Conservation (phyloP, 2,329 filamentous ascomycete genomes). For the Coniella lustricola region DNA sequence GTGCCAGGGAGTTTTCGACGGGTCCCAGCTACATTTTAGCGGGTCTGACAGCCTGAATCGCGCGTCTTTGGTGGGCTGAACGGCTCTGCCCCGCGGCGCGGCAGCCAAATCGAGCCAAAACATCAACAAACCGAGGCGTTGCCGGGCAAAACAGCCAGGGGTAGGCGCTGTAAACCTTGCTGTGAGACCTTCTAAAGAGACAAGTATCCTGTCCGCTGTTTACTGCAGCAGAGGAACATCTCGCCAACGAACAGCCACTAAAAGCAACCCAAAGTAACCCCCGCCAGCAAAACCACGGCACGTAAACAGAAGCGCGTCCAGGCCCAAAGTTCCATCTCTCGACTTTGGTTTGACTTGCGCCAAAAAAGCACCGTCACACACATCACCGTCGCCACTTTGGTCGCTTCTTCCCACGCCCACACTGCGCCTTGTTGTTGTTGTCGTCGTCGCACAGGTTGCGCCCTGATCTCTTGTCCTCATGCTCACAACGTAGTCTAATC, state of each 20-base stretch:
- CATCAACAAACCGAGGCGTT: constrained; percentile 13
- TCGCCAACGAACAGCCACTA: too few relatives aligned
- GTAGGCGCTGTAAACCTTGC: too few relatives aligned
- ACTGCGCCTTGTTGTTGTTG: too few relatives aligned
- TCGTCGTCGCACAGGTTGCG: neutral
- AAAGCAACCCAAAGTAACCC: neutral
- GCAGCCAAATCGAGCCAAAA: neutral
- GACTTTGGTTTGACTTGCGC: neutral
- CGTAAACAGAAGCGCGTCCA: neutral
- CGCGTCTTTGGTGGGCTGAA: neutral
- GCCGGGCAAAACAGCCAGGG: neutral
- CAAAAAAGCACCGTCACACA: neutral
- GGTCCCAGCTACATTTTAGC: neutral
- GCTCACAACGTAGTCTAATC: neutral
- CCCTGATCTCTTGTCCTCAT: neutral
- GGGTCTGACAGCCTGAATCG: neutral
- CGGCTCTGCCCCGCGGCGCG: neutral
- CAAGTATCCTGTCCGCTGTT: too few relatives aligned
- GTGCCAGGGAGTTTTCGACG: too few relatives aligned
- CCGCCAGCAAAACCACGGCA: neutral
- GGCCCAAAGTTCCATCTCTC: neutral
- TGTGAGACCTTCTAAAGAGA: too few relatives aligned
- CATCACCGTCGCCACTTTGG: neutral
- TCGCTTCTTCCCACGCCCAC: neutral
- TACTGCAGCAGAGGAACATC: too few relatives aligned